Evolutionary conservation across 371 early-diverging fungal genomes (phyloP).

Genomic region (Actinomortierella ambigua): DNA sequence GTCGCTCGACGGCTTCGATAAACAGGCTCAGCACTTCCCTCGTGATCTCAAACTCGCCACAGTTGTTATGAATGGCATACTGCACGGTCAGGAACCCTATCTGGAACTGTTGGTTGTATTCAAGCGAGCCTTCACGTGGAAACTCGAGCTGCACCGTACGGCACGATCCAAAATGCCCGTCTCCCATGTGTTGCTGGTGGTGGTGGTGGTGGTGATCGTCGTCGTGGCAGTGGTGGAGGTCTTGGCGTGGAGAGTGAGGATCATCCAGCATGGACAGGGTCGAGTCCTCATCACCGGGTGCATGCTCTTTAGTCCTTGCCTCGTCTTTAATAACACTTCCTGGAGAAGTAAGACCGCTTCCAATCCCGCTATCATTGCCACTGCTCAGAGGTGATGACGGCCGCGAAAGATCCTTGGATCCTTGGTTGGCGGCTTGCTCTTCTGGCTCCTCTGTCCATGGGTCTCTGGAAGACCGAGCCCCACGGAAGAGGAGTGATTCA

Average conservation of each 20-base stretch:
- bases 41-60: slow-evolving; percentile 32
- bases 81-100: slow-evolving; percentile 40
- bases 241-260: not conserved
- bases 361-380: slow-evolving; percentile 16
- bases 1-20: slow-evolving; percentile 17
- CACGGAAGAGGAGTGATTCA: no score
- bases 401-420: no score
- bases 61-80: slow-evolving; percentile 36
- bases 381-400: no score
- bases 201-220: not conserved
- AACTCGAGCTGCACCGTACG: slow-evolving; percentile 36
- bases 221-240: not conserved
- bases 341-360: slow-evolving; percentile 6
- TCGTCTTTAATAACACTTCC: not conserved
- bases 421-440: no score
- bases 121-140: slow-evolving; percentile 35
- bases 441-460: no score
- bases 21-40: slow-evolving; percentile 31
- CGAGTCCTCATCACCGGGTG: not conserved
- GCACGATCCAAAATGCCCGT: slow-evolving; percentile 10
- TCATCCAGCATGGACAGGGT: not conserved
- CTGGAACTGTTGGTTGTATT: slow-evolving; percentile 40
- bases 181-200: not conserved
- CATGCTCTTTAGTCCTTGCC: not conserved
- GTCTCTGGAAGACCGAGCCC: no score